A percentile compares a stretch with the other conserved stretches of the same genome.
Conservation (phyloP, 148 eudicot genomes). For the Chenopodium suecicum region DNA sequence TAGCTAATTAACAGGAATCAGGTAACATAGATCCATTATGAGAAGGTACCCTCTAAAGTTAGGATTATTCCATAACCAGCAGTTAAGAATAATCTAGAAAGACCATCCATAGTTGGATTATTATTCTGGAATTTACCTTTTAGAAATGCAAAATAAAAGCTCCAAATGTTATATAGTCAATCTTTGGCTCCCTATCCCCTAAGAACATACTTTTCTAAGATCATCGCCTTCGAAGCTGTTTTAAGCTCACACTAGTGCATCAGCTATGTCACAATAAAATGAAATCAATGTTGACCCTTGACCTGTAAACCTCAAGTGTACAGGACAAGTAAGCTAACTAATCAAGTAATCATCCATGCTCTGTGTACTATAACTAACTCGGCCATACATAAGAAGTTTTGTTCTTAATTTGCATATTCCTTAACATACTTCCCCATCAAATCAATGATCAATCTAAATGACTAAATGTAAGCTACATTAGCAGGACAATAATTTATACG, state of each 20-base stretch:
- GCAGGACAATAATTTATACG: background rate
- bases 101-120: no score
- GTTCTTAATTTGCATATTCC: background rate
- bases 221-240: background rate
- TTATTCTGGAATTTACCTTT: no score
- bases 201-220: background rate
- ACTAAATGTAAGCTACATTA: background rate
- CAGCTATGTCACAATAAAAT: background rate
- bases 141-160: background rate
- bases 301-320: background rate
- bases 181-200: background rate
- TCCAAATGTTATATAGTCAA: background rate
- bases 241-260: background rate
- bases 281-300: background rate
- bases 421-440: background rate
- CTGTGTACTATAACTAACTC: background rate
- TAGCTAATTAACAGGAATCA: no score
- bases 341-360: no score
- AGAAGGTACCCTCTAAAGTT: no score
- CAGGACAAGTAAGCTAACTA: background rate
- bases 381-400: background rate
- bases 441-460: background rate
- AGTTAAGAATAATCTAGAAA: no score
- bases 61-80: no score
- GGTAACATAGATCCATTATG: no score